phyloP scores from a whole-genome alignment of 768 basidiomycete species.

The Leccinellum albellum region DNA sequence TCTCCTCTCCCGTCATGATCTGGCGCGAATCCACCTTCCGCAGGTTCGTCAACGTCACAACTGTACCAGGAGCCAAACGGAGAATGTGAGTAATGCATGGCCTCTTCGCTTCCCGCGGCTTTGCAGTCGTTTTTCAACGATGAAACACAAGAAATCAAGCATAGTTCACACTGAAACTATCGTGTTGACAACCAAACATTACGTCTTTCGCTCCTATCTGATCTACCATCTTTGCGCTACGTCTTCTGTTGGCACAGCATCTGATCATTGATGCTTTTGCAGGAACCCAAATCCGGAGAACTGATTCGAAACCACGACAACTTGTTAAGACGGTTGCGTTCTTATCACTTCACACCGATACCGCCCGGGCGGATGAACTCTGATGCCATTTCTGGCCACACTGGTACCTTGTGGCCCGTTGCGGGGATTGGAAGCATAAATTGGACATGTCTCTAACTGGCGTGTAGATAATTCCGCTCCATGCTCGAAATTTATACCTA shows the following conservation, averaged over 20 bases:
- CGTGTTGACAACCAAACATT: conserved; percentile 84
- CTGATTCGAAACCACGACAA: background rate
- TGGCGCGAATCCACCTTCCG: background rate
- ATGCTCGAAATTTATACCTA: background rate
- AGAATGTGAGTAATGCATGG: conserved; percentile 75
- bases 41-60: conserved; percentile 91
- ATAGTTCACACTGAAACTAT: conserved; percentile 97
- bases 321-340: background rate
- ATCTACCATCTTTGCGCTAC: conserved; percentile 29
- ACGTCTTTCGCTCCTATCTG: conserved; percentile 99
- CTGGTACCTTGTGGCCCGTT: background rate
- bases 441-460: background rate
- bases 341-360: background rate
- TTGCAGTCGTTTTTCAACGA: conserved; percentile 6
- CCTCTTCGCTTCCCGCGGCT: conserved; percentile 39
- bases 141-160: conserved; percentile 47
- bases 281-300: conserved; percentile 19
- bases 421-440: background rate
- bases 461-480: background rate
- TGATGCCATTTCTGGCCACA: background rate
- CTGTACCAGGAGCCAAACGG: conserved; percentile 84
- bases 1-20: background rate
- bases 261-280: conserved; percentile 1
- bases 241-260: background rate
- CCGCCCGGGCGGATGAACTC: background rate